Conservation (phyloP, 2,329 filamentous ascomycete genomes). For the Verticillium klebahnii region DNA sequence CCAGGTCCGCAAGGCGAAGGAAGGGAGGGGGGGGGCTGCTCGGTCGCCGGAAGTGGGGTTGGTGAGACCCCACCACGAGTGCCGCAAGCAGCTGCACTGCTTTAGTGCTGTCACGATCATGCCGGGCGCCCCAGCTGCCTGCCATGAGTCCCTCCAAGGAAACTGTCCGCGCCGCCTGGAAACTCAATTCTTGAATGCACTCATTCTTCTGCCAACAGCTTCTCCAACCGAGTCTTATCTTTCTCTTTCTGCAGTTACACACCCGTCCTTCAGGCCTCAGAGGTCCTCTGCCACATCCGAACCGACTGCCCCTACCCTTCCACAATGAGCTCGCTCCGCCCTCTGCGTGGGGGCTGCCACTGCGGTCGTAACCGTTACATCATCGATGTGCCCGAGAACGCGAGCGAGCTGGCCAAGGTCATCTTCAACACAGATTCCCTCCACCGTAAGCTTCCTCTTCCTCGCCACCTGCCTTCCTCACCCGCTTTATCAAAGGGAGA, state of each 20-base stretch:
- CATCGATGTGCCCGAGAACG: slow-evolving; percentile 60
- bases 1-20: no score
- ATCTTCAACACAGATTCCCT: slow-evolving; percentile 68
- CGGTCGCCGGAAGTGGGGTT: background rate
- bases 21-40: no score
- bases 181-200: background rate
- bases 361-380: slow-evolving; percentile 84
- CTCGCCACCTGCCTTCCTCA: background rate
- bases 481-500: no score
- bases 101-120: background rate
- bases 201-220: background rate
- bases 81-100: background rate
- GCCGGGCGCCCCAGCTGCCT: background rate
- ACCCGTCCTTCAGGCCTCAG: background rate
- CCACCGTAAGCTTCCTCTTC: slow-evolving; percentile 52
- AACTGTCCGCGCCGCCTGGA: background rate
- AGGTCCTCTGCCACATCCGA: background rate
- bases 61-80: background rate
- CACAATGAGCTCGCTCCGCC: slow-evolving; percentile 43
- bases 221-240: background rate
- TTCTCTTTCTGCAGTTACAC: background rate
- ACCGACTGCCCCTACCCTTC: slow-evolving; percentile 7
- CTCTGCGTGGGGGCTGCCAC: slow-evolving; percentile 71
- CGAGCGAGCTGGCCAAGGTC: slow-evolving; percentile 56
- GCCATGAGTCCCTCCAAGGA: background rate